Percentiles rank a stretch among this genome's conserved stretches.
Evolutionary conservation across 225 moss, liverwort and hornwort genomes (phyloP).

Genomic region (Climacium dendroides): DNA sequence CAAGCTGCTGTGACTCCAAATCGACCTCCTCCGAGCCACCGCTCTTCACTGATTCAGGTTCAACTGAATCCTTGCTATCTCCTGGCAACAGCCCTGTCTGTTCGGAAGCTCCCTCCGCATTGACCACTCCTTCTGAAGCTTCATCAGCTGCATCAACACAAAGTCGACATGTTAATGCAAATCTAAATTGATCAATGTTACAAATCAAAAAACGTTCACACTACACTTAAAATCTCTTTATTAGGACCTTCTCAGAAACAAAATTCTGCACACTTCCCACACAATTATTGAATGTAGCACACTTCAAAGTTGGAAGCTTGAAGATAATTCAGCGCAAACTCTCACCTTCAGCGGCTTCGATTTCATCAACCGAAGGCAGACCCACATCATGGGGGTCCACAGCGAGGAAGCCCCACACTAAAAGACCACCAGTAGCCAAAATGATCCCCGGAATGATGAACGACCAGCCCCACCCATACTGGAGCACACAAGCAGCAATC

Average conservation of each 20-base stretch:
- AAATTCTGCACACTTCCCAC: neutral
- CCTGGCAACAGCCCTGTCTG: neutral
- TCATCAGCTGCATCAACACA: neutral
- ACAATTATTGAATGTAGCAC: neutral
- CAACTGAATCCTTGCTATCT: neutral
- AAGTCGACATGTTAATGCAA: neutral
- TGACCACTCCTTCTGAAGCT: neutral
- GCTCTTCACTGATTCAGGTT: neutral
- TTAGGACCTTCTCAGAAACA: neutral
- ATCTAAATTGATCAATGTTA: neutral
- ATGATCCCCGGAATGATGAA: constrained; percentile 67
- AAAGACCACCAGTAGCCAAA: constrained; percentile 37
- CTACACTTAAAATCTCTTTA: neutral
- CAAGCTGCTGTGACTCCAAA: constrained; percentile 13
- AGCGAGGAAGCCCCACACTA: constrained; percentile 60
- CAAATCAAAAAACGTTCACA: neutral
- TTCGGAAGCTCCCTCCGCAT: neutral
- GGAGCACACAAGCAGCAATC: constrained; percentile 46
- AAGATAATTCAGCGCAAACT: neutral
- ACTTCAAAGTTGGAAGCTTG: neutral
- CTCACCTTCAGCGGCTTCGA: constrained; percentile 16
- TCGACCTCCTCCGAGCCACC: neutral
- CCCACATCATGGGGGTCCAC: constrained; percentile 65
- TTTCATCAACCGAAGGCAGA: constrained; percentile 27
- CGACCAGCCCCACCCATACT: constrained; percentile 83